Evolutionary conservation across 164 flowering plant genomes (phyloP).

Genomic region (Magnolia sinica): DNA sequence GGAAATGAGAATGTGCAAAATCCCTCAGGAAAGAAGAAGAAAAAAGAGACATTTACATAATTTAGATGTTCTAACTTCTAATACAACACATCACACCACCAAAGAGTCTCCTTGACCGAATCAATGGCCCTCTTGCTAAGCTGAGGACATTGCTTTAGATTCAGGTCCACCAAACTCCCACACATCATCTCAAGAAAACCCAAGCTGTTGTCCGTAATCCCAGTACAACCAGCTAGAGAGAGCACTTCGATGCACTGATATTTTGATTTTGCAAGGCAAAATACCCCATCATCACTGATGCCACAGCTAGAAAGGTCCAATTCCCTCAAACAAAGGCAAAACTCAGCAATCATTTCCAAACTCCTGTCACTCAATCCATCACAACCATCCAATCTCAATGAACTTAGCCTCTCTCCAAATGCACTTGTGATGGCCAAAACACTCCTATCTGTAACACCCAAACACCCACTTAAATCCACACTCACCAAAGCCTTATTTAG

Average conservation of each 20-base stretch:
- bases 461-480: conserved; percentile 37
- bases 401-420: conserved; percentile 29
- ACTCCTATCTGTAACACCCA: conserved; percentile 28
- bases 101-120: conserved; percentile 26
- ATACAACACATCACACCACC: conserved; percentile 35
- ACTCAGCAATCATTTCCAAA: conserved; percentile 31
- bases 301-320: conserved; percentile 36
- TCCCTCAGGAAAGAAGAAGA: no score
- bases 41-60: no score
- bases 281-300: conserved; percentile 37
- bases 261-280: conserved; percentile 21
- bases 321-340: conserved; percentile 30
- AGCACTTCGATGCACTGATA: conserved; percentile 34
- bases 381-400: conserved; percentile 31
- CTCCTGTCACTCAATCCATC: conserved; percentile 22
- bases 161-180: conserved; percentile 33
- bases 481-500: conserved; percentile 14
- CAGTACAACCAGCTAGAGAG: conserved; percentile 33
- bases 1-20: no score
- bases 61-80: neutral
- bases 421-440: conserved; percentile 20
- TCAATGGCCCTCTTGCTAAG: conserved; percentile 30
- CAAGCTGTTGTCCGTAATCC: conserved; percentile 32
- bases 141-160: conserved; percentile 33
- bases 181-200: conserved; percentile 29